phyloP scores from a whole-genome alignment of 331 rosid genomes.

The Rhamnella rubrinervis region DNA sequence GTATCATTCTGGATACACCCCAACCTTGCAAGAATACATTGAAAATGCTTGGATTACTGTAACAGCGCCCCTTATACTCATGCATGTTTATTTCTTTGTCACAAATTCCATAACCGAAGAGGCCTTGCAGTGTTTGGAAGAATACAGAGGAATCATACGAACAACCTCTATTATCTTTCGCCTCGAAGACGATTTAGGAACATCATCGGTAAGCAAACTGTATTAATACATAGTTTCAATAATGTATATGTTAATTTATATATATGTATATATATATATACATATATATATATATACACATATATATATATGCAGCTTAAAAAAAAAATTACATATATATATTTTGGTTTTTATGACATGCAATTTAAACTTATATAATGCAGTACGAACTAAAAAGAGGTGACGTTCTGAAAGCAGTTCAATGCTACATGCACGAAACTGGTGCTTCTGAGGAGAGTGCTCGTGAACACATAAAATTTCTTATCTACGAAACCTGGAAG shows the following conservation, averaged over 20 bases:
- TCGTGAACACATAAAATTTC: slow-evolving; percentile 14
- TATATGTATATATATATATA: not conserved
- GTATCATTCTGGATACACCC: slow-evolving; percentile 15
- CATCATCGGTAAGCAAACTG: slow-evolving; percentile 11
- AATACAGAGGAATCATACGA: not conserved
- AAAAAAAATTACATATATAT: not conserved
- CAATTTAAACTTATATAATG: not conserved
- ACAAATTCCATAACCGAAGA: slow-evolving; percentile 6
- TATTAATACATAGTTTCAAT: too few species aligned
- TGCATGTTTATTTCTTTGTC: slow-evolving; percentile 14
- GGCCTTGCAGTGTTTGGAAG: not conserved
- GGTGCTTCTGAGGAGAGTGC: slow-evolving; percentile 20
- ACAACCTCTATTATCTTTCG: not conserved
- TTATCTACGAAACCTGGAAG: slow-evolving; percentile 21
- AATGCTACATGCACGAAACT: slow-evolving; percentile 32
- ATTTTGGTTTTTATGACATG: too few species aligned
- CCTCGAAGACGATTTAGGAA: slow-evolving; percentile 20
- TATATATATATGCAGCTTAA: not conserved
- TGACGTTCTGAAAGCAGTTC: slow-evolving; percentile 25
- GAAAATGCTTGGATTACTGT: slow-evolving; percentile 34
- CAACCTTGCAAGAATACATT: slow-evolving; percentile 19
- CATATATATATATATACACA: too few species aligned
- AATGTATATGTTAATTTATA: not conserved
- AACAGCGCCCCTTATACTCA: not conserved
- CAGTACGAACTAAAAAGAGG: slow-evolving; percentile 21